phyloP scores from a whole-genome alignment of 2,329 filamentous ascomycete species.

The Monosporascus sp. region DNA sequence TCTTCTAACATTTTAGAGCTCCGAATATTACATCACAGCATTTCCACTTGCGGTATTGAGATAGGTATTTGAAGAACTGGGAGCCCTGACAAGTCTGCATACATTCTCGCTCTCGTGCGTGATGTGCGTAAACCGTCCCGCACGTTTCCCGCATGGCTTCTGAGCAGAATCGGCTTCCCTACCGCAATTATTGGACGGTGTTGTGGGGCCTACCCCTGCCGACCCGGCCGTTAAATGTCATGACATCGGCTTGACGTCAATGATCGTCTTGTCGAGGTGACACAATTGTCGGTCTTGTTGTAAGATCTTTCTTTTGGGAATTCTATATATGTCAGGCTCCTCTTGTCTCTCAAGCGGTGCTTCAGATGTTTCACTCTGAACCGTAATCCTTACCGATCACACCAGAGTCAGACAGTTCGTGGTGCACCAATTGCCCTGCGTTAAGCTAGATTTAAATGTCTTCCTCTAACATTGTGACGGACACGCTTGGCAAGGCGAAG shows the following conservation, averaged over 20 bases:
- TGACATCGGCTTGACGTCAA: background rate
- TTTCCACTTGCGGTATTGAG: too few relatives aligned
- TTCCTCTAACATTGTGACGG: slow-evolving; percentile 19
- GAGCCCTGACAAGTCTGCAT: too few relatives aligned
- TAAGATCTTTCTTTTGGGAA: background rate
- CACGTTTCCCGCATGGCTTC: too few relatives aligned
- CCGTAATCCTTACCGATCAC: background rate
- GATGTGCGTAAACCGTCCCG: too few relatives aligned
- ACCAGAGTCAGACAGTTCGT: background rate
- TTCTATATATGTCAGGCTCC: background rate
- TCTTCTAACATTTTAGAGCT: too few relatives aligned
- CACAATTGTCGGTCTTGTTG: background rate
- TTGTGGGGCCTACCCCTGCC: too few relatives aligned
- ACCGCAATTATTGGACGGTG: too few relatives aligned
- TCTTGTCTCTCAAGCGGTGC: background rate
- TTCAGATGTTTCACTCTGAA: background rate
- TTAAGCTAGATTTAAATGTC: slow-evolving; percentile 5
- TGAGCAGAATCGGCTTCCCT: too few relatives aligned
- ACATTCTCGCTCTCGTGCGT: too few relatives aligned
- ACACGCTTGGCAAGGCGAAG: slow-evolving; percentile 31
- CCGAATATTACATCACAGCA: too few relatives aligned
- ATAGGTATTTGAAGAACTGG: too few relatives aligned
- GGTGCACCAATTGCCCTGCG: background rate
- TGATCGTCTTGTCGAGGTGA: background rate
- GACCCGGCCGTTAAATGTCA: too few relatives aligned